Evolutionary conservation across 2,329 filamentous ascomycete genomes (phyloP), one percentile per base, ranked within the genome.

Genomic region (Fusarium euwallaceae): DNA sequence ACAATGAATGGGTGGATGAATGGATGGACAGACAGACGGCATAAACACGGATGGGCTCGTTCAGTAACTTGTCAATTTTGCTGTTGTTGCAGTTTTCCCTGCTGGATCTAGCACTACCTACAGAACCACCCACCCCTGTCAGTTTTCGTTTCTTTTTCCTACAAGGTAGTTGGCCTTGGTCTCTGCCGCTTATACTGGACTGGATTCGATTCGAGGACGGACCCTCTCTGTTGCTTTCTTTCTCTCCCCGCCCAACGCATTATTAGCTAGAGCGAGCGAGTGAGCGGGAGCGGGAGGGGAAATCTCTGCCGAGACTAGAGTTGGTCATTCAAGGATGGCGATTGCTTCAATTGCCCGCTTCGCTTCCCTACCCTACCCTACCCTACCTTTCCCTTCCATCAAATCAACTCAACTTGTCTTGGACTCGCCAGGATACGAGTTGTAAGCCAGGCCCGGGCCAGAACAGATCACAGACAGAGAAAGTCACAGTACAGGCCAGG

Each of bases 121-220:
- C 72, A 64, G 69, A 75, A 59, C 53, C 56, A 61, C 69, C 53
- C 56, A 61, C 69, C 72, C 72, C 72, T 75, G 72, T 67, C 65
- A 5, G 14, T 58, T 66, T 67, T 73, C 53, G 53, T 71, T 73
- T 65, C 69, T 68, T 73, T 75, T 68, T 68, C 24, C 67, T 59
- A 55, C 48, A 55, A 55, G 48, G 48, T 32, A 4, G 27, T n/a
- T n/a, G 62, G 65, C 60, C 56, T 61, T 66, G 59, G 65, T 59
- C 64, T 34, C 37, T 55, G 59, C 60, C 48, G 61, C 65, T 48
- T 64, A 62, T 66, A 70, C 59, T 70, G 56, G 66, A 70, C 59
- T 70, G 56, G 66, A 64, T 59, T 55, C 41, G 51, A 55, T 45
- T 36, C 27, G 48, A 55, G 48, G 48, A 53, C 24, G 48, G 48